Conservation (phyloP, 805 yeast genomes). For the Candida vaughaniae region DNA sequence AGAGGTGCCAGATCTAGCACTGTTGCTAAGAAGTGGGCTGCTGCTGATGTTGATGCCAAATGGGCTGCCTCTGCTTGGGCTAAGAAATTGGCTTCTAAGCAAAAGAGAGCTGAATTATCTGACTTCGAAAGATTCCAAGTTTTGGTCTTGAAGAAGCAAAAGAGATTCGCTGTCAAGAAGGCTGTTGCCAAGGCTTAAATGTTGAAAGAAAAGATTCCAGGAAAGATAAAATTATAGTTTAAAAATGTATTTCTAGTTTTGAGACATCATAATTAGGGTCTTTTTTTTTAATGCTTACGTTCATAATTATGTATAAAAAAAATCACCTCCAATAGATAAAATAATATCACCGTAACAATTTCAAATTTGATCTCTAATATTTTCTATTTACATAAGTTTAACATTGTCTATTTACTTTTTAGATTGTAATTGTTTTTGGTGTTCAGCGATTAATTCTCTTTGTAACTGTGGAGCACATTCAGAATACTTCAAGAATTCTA, state of each 20-base stretch:
- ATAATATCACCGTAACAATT: constrained; percentile 11
- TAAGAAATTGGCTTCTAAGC: constrained; percentile 94
- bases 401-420: constrained; percentile 17
- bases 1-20: constrained; percentile 90
- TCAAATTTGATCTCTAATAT: too few relatives aligned
- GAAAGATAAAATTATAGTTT: constrained; percentile 13
- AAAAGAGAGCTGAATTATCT: constrained; percentile 87
- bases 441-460: constrained; percentile 83
- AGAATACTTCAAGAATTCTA: constrained; percentile 90
- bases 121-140: constrained; percentile 99
- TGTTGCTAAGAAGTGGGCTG: constrained; percentile 90
- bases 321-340: constrained; percentile 15
- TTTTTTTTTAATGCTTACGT: constrained; percentile 29
- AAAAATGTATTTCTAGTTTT: constrained; percentile 27
- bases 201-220: constrained; percentile 14
- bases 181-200: constrained; percentile 93
- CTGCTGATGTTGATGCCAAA: constrained; percentile 82
- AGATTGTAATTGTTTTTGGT: constrained; percentile 37
- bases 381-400: neutral
- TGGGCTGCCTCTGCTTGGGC: constrained; percentile 97
- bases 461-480: constrained; percentile 91
- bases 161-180: constrained; percentile 91
- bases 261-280: constrained; percentile 22
- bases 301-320: constrained; percentile 20
- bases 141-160: constrained; percentile 94